phyloP scores from a whole-genome alignment of 371 early-diverging fungal species.

The Syncephalastrum sp. region DNA sequence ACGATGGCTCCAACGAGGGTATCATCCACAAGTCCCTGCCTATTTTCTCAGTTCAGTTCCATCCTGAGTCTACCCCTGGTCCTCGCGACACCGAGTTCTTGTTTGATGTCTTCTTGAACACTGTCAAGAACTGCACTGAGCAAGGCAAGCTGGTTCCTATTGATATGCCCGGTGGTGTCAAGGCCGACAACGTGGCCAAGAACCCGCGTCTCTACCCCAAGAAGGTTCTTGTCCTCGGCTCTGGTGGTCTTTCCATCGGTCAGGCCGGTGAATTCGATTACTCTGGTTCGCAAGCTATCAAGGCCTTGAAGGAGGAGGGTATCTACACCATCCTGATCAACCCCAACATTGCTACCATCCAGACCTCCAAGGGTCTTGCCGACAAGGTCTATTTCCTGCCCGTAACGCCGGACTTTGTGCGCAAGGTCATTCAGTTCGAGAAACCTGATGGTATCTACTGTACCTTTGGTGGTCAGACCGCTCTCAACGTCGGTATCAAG shows the following conservation, averaged over 20 bases:
- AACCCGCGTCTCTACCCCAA: slow-evolving; percentile 56
- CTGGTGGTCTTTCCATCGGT: slow-evolving; percentile 95
- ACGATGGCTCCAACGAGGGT: slow-evolving; percentile 98
- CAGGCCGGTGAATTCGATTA: slow-evolving; percentile 99
- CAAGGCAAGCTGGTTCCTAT: slow-evolving; percentile 74
- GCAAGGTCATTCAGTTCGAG: slow-evolving; percentile 89
- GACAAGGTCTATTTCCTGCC: slow-evolving; percentile 96
- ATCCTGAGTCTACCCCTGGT: slow-evolving; percentile 97
- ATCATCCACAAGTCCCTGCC: slow-evolving; percentile 87
- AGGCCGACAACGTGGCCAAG: slow-evolving; percentile 52
- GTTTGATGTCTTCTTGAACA: slow-evolving; percentile 89
- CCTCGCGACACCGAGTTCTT: slow-evolving; percentile 96
- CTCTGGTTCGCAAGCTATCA: slow-evolving; percentile 95
- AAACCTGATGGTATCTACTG: slow-evolving; percentile 94
- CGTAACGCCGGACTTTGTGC: slow-evolving; percentile 90
- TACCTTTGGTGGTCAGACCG: slow-evolving; percentile 97
- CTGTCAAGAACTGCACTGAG: slow-evolving; percentile 70
- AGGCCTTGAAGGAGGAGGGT: slow-evolving; percentile 93
- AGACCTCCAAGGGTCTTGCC: slow-evolving; percentile 91
- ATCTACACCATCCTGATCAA: slow-evolving; percentile 93
- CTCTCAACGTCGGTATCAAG: slow-evolving; percentile 90
- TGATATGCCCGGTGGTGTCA: slow-evolving; percentile 67
- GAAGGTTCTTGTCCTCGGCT: slow-evolving; percentile 95
- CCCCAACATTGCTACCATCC: slow-evolving; percentile 97
- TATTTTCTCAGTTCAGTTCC: slow-evolving; percentile 97